Percentiles rank a stretch among this genome's conserved stretches.
These are phyloP conservation scores for Massospora cicadina DNA, from an alignment of 371 early-diverging fungal genomes.

Conservation along the genomic window DNA sequence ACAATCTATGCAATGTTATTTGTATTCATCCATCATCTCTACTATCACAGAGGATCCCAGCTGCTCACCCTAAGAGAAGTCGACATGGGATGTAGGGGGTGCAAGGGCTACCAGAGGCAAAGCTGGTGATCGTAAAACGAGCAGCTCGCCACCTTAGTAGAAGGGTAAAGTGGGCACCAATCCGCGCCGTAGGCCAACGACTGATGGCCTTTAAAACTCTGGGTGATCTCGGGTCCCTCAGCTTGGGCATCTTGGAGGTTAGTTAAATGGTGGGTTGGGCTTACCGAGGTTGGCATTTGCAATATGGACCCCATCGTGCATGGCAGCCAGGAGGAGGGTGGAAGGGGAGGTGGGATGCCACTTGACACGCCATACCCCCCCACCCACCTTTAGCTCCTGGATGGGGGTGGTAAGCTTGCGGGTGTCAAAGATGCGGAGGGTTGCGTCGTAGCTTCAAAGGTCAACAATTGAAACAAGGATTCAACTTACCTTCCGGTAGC, in stretches of 20 bases:
- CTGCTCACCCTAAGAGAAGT: too few relatives aligned
- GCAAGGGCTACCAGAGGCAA: background rate
- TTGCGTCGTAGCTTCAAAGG: conserved; percentile 3
- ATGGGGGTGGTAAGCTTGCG: background rate
- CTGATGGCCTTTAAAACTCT: background rate
- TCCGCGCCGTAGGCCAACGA: background rate
- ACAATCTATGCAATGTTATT: too few relatives aligned
- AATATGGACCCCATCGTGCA: conserved; percentile 8
- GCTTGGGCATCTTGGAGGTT: background rate
- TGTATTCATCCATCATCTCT: too few relatives aligned
- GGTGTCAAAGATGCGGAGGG: conserved; percentile 4
- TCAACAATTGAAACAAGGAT: background rate
- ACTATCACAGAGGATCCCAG: too few relatives aligned
- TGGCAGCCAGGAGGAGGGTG: background rate
- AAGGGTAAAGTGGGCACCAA: background rate
- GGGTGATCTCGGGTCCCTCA: background rate
- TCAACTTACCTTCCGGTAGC: conserved; percentile 4
- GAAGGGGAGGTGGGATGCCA: background rate
- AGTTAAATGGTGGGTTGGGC: background rate
- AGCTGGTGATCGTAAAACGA: background rate
- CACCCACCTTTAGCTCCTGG: background rate
- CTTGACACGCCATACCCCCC: conserved; percentile 3
- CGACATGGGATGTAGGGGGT: too few relatives aligned
- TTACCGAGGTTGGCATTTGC: background rate
- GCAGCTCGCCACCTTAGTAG: background rate